Conservation (phyloP, 2,329 filamentous ascomycete genomes). For the Escovopsis sp. region DNA sequence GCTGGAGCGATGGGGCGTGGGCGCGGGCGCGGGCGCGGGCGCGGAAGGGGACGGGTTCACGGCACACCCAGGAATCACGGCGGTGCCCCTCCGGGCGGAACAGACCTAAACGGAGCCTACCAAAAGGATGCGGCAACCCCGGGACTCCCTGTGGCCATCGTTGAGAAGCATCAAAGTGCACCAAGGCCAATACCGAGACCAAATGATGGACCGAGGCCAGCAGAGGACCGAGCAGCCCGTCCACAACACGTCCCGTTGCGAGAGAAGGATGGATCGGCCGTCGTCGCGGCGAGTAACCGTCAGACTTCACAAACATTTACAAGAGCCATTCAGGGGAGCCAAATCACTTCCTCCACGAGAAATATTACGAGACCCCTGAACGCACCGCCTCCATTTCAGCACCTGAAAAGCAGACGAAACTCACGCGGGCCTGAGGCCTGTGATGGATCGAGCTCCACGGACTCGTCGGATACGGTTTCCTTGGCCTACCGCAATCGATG, state of each 20-base stretch:
- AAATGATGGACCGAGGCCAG: too few species aligned
- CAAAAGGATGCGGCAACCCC: constrained; percentile 1
- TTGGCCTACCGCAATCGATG: constrained; percentile 15
- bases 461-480: constrained; percentile 14
- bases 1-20: constrained; percentile 3
- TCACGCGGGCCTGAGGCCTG: neutral
- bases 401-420: constrained; percentile 1
- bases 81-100: constrained; percentile 4
- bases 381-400: neutral
- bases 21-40: constrained; percentile 2
- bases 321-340: neutral
- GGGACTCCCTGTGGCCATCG: neutral
- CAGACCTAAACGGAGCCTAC: neutral
- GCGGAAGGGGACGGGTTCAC: constrained; percentile 3
- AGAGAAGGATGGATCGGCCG: too few species aligned
- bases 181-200: too few species aligned
- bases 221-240: too few species aligned
- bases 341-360: neutral
- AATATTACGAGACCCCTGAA: neutral
- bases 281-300: too few species aligned
- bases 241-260: too few species aligned
- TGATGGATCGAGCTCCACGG: constrained; percentile 9
- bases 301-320: too few species aligned
- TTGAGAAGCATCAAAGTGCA: too few species aligned
- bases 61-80: constrained; percentile 4